Percentiles rank a stretch among this genome's conserved stretches.
Conservation (phyloP, 345 rosid genomes). For the Heritiera fomes region DNA sequence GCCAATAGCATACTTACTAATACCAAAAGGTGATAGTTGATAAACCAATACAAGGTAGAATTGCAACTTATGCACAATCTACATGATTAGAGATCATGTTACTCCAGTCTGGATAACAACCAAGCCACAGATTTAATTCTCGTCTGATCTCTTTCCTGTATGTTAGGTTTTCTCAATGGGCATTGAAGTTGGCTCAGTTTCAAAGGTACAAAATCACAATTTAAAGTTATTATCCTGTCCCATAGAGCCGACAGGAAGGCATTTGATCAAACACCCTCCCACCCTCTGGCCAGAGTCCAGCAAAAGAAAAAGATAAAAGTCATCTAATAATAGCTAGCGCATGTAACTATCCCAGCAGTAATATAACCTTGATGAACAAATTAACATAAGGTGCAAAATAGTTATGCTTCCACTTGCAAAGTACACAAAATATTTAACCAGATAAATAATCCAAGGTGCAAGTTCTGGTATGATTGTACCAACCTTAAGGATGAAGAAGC, state of each 20-base stretch:
- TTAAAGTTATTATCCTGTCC: neutral
- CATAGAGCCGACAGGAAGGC: neutral
- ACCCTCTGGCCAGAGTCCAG: neutral
- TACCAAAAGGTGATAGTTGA: neutral
- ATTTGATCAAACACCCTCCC: neutral
- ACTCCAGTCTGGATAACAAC: neutral
- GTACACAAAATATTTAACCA: neutral
- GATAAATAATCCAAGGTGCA: constrained; percentile 4
- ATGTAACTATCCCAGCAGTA: neutral
- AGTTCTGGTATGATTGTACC: constrained; percentile 2
- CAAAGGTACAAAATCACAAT: neutral
- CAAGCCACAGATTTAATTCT: neutral
- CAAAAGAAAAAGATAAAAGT: neutral
- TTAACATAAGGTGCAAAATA: neutral
- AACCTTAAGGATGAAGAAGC: constrained; percentile 87
- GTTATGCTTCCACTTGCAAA: constrained; percentile 1
- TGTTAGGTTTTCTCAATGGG: neutral
- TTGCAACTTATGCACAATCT: neutral
- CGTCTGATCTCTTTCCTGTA: neutral
- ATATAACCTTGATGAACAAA: neutral
- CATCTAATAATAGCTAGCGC: neutral
- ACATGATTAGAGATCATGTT: neutral
- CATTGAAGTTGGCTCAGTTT: neutral
- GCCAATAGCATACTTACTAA: neutral
- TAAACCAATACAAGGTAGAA: neutral